Conservation (phyloP, 495 filamentous ascomycete genomes). For the Darksidea phi region DNA sequence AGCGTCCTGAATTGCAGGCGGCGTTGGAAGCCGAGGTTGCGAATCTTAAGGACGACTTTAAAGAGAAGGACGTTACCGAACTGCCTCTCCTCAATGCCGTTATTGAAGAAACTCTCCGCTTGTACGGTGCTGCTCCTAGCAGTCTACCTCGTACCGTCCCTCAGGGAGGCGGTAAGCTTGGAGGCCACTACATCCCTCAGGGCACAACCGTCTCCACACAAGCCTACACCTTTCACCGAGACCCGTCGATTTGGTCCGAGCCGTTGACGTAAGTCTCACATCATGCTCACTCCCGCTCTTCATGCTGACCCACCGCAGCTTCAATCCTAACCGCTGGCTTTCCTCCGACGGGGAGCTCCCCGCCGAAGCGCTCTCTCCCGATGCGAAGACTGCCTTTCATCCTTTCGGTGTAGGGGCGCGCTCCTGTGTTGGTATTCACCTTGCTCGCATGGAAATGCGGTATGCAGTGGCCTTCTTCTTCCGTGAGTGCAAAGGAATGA, state of each 20-base stretch:
- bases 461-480: slow-evolving; percentile 21
- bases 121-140: slow-evolving; percentile 23
- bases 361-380: slow-evolving; percentile 38
- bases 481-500: slow-evolving; percentile 9
- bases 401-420: slow-evolving; percentile 55
- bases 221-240: slow-evolving; percentile 47
- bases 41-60: slow-evolving; percentile 22
- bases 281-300: background rate
- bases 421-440: slow-evolving; percentile 32
- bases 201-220: slow-evolving; percentile 43
- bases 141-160: slow-evolving; percentile 34
- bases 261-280: slow-evolving; percentile 30
- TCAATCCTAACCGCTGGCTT: slow-evolving; percentile 49
- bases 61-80: slow-evolving; percentile 27
- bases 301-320: slow-evolving; percentile 31
- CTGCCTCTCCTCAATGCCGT: slow-evolving; percentile 23
- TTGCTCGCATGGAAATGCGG: slow-evolving; percentile 23
- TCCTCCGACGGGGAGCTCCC: slow-evolving; percentile 20
- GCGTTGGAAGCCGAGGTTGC: slow-evolving; percentile 13
- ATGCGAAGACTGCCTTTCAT: slow-evolving; percentile 55
- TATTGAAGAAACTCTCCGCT: slow-evolving; percentile 31
- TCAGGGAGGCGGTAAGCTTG: slow-evolving; percentile 35
- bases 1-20: slow-evolving; percentile 14
- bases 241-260: slow-evolving; percentile 40
- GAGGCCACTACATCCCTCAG: slow-evolving; percentile 38